Conservation (phyloP, 495 filamentous ascomycete species). For the Podospora pseudopauciseta region DNA sequence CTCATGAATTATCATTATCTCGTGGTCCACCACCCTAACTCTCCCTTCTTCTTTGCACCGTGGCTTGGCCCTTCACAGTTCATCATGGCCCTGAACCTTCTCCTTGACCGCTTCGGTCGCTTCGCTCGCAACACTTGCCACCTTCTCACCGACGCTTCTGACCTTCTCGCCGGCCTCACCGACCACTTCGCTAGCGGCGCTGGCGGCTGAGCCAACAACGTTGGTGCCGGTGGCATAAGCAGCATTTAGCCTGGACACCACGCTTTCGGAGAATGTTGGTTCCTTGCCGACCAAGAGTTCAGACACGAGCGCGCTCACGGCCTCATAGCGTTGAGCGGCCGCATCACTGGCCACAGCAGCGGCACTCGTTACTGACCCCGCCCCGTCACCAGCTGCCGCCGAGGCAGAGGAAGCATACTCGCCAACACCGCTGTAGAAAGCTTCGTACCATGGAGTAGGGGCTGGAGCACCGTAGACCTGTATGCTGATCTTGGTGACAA, state of each 20-base stretch:
- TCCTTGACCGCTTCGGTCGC: constrained; percentile 49
- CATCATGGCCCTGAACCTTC: constrained; percentile 47
- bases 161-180: constrained; percentile 26
- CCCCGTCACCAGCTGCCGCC: constrained; percentile 28
- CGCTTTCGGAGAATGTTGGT: constrained; percentile 76
- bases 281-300: constrained; percentile 77
- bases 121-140: constrained; percentile 35
- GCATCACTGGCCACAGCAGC: constrained; percentile 54
- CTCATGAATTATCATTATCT: constrained; percentile 20
- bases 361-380: constrained; percentile 45
- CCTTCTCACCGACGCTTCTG: constrained; percentile 32
- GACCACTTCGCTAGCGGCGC: constrained; percentile 32
- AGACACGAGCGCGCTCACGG: constrained; percentile 67
- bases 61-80: constrained; percentile 44
- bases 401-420: constrained; percentile 30
- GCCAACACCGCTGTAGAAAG: constrained; percentile 33
- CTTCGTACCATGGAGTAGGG: constrained; percentile 55
- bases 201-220: constrained; percentile 30
- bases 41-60: neutral
- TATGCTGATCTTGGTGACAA: constrained; percentile 63
- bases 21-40: neutral
- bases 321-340: constrained; percentile 59
- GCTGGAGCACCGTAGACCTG: constrained; percentile 71
- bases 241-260: constrained; percentile 64
- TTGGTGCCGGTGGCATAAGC: constrained; percentile 45